These are phyloP conservation scores for Lactarius vividus DNA, from an alignment of 768 basidiomycete species.

Conservation along the genomic window DNA sequence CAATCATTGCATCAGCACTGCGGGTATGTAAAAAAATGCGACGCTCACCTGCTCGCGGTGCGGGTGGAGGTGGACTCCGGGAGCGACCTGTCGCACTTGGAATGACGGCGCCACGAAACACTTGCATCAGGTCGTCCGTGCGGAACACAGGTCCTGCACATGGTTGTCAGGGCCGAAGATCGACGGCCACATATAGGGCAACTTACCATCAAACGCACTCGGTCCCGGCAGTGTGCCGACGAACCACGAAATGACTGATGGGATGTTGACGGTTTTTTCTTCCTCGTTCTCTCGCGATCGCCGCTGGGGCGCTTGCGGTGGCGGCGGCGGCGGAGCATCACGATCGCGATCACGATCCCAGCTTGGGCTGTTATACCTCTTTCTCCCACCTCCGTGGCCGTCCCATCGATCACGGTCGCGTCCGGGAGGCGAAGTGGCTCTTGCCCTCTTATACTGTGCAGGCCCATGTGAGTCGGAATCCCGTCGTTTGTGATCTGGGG, in stretches of 20 bases:
- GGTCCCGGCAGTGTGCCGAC: conserved; percentile 74
- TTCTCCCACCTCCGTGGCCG: conserved; percentile 36
- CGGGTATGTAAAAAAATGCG: background rate
- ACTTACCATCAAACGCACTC: conserved; percentile 79
- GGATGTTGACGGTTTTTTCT: conserved; percentile 41
- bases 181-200: conserved; percentile 8
- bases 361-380: conserved; percentile 42
- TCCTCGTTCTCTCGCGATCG: conserved; percentile 45
- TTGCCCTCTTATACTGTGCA: conserved; percentile 44
- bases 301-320: conserved; percentile 35
- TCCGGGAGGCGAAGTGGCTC: conserved; percentile 48
- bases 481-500: conserved; percentile 41
- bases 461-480: conserved; percentile 42
- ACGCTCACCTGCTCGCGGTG: conserved; percentile 44
- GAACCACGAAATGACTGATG: conserved; percentile 74
- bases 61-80: conserved; percentile 49
- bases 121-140: conserved; percentile 84
- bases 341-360: conserved; percentile 49
- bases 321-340: conserved; percentile 35
- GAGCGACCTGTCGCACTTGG: conserved; percentile 57
- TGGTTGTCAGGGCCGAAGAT: conserved; percentile 20
- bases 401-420: conserved; percentile 48
- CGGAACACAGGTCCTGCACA: conserved; percentile 82
- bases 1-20: conserved; percentile 7
- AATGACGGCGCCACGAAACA: conserved; percentile 79